These are phyloP conservation scores for Maudiozyma humilis DNA, from an alignment of 1,139 yeast species.

Conservation along the genomic window DNA sequence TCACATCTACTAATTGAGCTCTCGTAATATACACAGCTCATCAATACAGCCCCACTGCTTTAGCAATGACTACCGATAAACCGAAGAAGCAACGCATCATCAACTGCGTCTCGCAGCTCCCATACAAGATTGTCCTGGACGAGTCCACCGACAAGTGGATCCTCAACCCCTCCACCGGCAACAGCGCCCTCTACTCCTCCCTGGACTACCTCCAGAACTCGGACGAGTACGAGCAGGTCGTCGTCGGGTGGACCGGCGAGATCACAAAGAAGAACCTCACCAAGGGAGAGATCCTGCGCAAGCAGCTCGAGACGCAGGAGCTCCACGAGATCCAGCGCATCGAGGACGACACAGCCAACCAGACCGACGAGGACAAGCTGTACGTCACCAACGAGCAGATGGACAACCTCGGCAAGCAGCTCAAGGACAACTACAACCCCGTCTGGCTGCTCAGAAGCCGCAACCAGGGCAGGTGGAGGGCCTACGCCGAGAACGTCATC, in stretches of 20 bases:
- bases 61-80: no score
- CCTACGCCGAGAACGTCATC: conserved; percentile 78
- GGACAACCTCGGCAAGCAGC: conserved; percentile 23
- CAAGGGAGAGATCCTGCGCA: conserved; percentile 11
- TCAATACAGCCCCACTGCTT: no score
- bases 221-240: conserved; percentile 76
- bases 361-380: conserved; percentile 50
- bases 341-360: neutral
- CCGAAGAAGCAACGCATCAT: conserved; percentile 30
- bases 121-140: conserved; percentile 27
- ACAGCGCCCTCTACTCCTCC: conserved; percentile 76
- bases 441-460: conserved; percentile 75
- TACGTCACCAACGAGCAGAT: conserved; percentile 54
- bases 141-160: conserved; percentile 37
- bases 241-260: conserved; percentile 96
- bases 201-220: conserved; percentile 50
- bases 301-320: conserved; percentile 6
- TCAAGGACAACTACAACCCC: conserved; percentile 51
- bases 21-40: no score
- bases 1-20: no score
- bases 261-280: conserved; percentile 29
- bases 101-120: conserved; percentile 33
- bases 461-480: conserved; percentile 69
- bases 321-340: no score
- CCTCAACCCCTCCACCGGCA: conserved; percentile 66